Evolutionary conservation across 371 early-diverging fungal species (phyloP), one percentile per base, ranked within the genome.

Genomic region (Paraphysoderma sedebokerense): DNA sequence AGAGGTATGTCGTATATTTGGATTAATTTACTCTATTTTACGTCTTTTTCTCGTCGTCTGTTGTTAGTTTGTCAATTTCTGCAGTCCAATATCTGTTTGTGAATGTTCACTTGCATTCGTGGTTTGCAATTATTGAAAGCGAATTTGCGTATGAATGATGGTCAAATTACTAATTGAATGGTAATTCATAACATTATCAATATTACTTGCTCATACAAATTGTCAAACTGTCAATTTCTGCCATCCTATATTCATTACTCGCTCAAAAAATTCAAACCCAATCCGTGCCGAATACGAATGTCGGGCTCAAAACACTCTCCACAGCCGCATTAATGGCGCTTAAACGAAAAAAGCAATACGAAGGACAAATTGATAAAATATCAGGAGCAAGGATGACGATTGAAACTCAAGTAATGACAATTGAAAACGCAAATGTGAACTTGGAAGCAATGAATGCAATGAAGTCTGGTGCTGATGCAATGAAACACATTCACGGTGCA

Each of bases 341-440:
- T 28, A 98, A 93, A 67, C 76, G 85, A 55, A 95, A 93, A 62
- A 87, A 85, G 63, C 71, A 76, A 31, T 83, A 76, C 50, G 89
- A 92, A 55, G 65, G 57, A 38, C 85, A 89, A 52, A 75, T 92
- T 38, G 87, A 85, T 47, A 88, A 91, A 62, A 79, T 92, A 48
- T 74, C 76, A 44, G 88, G 87, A 7, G 74, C 91, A 26, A 71
- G 85, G 27, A 73, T 92, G 80, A 90, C 91, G 32, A 74, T 98
- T 44, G 98, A 98, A 56, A 80, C 84, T 15, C 95, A 93, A 64
- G 81, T 84, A 47, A 85, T 90, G 84, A 80, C 92, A 8, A 91
- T 98, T 52, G 98, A 98, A 61, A 86, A 74, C 50, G 91, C 96
- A 32, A 93, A 92, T 57, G 82, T 96, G 50, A 93, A 95, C 59